These are phyloP conservation scores for Botryotinia globosa DNA, from an alignment of 2,329 filamentous ascomycete genomes.

Conservation along the genomic window DNA sequence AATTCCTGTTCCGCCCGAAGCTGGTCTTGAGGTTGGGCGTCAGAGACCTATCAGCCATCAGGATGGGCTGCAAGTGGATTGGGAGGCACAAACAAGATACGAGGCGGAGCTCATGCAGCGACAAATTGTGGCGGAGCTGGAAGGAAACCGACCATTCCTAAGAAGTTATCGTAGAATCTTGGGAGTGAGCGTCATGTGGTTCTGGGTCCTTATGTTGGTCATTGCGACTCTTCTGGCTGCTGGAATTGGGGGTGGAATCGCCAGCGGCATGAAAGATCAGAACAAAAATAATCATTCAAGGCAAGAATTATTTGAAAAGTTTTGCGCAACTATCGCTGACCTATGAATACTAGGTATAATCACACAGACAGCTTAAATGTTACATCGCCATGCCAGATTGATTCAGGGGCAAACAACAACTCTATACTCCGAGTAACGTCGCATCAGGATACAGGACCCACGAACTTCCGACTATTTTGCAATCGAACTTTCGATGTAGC, in stretches of 20 bases:
- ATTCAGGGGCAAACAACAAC: background rate
- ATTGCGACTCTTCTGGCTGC: background rate
- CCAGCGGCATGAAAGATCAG: background rate
- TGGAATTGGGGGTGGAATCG: background rate
- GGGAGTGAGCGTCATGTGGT: constrained; percentile 5
- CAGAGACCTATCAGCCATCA: background rate
- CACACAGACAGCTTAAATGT: background rate
- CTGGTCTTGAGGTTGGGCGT: background rate
- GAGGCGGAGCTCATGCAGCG: background rate
- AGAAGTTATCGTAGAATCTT: background rate
- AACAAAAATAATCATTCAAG: background rate
- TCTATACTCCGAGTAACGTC: background rate
- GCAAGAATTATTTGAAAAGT: background rate
- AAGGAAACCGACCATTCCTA: background rate
- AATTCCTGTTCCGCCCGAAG: constrained; percentile 5
- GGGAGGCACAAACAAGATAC: background rate
- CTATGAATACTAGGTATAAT: background rate
- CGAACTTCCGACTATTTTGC: background rate
- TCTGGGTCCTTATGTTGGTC: background rate
- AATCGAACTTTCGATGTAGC: background rate
- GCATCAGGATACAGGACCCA: background rate
- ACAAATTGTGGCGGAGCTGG: constrained; percentile 7
- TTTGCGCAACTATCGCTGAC: background rate
- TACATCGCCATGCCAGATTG: background rate
- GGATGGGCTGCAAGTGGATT: constrained; percentile 2